Evolutionary conservation across 306 rosid species (phyloP), one percentile per base, ranked within the genome.

Genomic region (Pachyrhizus erosus): DNA sequence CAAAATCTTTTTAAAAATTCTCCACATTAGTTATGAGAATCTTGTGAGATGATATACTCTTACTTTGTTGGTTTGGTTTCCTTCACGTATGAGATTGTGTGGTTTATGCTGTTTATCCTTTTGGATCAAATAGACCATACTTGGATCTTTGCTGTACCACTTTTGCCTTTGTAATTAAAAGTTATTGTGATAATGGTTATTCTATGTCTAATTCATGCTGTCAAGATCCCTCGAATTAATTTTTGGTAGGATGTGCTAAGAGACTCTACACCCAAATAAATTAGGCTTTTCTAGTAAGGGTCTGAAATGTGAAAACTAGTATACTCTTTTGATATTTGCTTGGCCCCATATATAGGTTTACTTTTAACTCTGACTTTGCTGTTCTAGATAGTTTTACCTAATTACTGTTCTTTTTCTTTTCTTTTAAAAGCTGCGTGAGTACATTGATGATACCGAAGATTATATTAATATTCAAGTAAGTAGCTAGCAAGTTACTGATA

Each of bases 401-500:
- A 37, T 60, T 62, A 17, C 46, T 73, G 65, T 58, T n/a, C 42
- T 43, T 81, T 49, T 67, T 24, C 82, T 83, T 76, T 80, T 85
- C 14, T 7, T 31, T 15, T 64, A 85, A 88, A 88, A 94, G 98
- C 88, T 94, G 45, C 89, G 98, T 84, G 97, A 94, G 83, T 94
- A 94, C 75, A 94, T 94, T 17, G 97, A 94, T 73, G 97, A 94
- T 83, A 94, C 98, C 2, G 98, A 94, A 87, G 98, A 94, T 86
- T 94, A 94, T 79, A 92, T 94, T 54, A 94, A 94, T 75, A 94
- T 92, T 70, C 98, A 94, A 96, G 98, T 94, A 79, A 85, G 74
- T 12, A 69, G 39, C 49, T 73, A 49, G 40, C 54, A 73, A 52
- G 34, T 77, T 66, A 34, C 11, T 54, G 46, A 15, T 46, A 51